These are phyloP conservation scores for Talaromyces sp. DNA, from an alignment of 2,329 filamentous ascomycete genomes.

Conservation along the genomic window DNA sequence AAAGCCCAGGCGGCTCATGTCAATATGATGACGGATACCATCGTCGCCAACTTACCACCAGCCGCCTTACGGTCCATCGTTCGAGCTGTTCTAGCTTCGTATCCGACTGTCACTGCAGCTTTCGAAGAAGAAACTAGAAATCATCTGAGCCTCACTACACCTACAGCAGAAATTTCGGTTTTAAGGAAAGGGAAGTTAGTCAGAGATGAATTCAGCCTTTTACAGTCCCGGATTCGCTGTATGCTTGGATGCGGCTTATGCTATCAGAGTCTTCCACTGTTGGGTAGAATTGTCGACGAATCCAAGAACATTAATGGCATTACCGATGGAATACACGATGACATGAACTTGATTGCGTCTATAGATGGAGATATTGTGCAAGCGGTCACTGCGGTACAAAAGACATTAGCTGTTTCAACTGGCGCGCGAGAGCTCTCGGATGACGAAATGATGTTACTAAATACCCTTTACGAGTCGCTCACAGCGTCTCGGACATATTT, in stretches of 20 bases:
- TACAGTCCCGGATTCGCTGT: conserved; percentile 27
- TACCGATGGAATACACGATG: not conserved
- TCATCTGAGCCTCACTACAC: not conserved
- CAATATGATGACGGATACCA: conserved; percentile 48
- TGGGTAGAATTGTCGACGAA: not conserved
- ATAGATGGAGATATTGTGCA: conserved; percentile 40
- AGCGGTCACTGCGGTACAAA: conserved; percentile 36
- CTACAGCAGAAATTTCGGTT: not conserved
- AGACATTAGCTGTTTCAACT: conserved; percentile 24
- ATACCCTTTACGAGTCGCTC: conserved; percentile 4
- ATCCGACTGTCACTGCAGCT: conserved; percentile 27
- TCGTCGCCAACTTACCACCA: conserved; percentile 42
- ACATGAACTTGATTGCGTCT: conserved; percentile 24
- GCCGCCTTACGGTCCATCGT: conserved; percentile 42
- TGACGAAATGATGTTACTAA: not conserved
- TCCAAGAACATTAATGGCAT: not conserved
- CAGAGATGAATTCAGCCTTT: conserved; percentile 22
- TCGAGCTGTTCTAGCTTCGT: conserved; percentile 20
- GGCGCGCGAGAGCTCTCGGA: conserved; percentile 21
- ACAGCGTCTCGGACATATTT: not conserved
- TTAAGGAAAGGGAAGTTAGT: conserved; percentile 29
- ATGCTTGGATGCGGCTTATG: conserved; percentile 33
- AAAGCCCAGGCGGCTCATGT: conserved; percentile 36
- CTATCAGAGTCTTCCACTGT: conserved; percentile 28
- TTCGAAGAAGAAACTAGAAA: conserved; percentile 27